phyloP scores from a whole-genome alignment of 1,284 basidiomycete genomes.

The Tylopilus orsonianus region DNA sequence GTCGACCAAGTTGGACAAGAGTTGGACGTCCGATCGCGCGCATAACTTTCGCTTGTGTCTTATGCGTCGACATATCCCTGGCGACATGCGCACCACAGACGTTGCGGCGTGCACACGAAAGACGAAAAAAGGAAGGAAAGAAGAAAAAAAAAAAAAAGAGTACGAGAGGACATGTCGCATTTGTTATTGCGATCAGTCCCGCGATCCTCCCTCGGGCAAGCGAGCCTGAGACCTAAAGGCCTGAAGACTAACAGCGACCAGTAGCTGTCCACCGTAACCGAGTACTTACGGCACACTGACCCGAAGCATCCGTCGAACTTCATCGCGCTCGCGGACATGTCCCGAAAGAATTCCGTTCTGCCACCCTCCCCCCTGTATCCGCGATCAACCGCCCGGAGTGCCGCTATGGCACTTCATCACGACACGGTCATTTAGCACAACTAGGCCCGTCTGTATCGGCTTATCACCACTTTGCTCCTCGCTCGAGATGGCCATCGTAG shows the following conservation, averaged over 20 bases:
- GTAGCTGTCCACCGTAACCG: background rate
- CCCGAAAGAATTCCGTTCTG: constrained; percentile 1
- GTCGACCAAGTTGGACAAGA: background rate
- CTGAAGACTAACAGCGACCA: too few relatives aligned
- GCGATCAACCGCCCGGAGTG: constrained; percentile 11
- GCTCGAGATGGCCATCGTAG: background rate
- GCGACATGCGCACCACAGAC: background rate
- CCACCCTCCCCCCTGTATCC: constrained; percentile 6
- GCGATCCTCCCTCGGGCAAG: constrained; percentile 9
- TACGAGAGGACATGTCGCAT: too few relatives aligned
- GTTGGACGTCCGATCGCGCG: too few relatives aligned
- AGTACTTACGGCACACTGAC: background rate
- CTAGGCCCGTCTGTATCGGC: background rate
- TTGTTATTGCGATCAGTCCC: background rate
- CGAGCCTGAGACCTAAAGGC: too few relatives aligned
- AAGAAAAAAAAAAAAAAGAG: background rate
- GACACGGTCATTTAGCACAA: background rate
- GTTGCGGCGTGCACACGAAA: background rate
- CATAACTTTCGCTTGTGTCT: background rate
- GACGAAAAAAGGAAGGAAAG: background rate
- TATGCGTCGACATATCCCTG: background rate
- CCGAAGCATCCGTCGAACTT: background rate
- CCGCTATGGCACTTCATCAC: background rate
- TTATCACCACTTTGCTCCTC: constrained; percentile 13
- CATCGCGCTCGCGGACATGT: background rate